phyloP scores from a whole-genome alignment of 805 yeast genomes.

The Lipomyces japonicus region DNA sequence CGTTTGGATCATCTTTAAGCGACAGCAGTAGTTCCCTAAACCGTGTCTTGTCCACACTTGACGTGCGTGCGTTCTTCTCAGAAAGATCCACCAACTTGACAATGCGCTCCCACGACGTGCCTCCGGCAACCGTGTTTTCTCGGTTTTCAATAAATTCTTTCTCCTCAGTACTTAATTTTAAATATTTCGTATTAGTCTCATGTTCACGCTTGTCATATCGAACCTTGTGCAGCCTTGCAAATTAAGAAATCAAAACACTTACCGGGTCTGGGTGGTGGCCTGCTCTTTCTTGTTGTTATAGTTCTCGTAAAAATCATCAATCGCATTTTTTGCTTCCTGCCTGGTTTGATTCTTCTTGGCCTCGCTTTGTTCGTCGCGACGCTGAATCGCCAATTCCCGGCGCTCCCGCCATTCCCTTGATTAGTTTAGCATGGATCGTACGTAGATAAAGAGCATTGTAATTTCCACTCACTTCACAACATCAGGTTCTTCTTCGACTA shows the following conservation, averaged over 20 bases:
- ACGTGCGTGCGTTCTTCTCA: slow-evolving; percentile 45
- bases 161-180: slow-evolving; percentile 49
- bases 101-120: slow-evolving; percentile 60
- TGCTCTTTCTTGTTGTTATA: slow-evolving; percentile 80
- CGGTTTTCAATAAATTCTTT: slow-evolving; percentile 67
- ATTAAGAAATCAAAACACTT: neutral
- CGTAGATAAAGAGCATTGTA: neutral
- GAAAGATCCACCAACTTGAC: slow-evolving; percentile 47
- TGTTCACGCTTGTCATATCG: too few relatives aligned
- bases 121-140: slow-evolving; percentile 50
- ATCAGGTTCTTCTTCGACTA: slow-evolving; percentile 27
- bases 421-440: neutral
- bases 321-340: slow-evolving; percentile 71
- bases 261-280: slow-evolving; percentile 55
- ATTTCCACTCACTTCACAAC: slow-evolving; percentile 19
- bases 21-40: slow-evolving; percentile 62
- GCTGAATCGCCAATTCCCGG: slow-evolving; percentile 69
- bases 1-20: slow-evolving; percentile 64
- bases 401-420: slow-evolving; percentile 72
- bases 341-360: slow-evolving; percentile 63
- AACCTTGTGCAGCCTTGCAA: too few relatives aligned
- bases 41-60: slow-evolving; percentile 58
- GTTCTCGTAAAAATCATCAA: slow-evolving; percentile 88
- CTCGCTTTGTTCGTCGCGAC: slow-evolving; percentile 69
- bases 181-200: too few relatives aligned